phyloP scores from a whole-genome alignment of 2,329 filamentous ascomycete genomes.

The Ceratocystis smalleyi region DNA sequence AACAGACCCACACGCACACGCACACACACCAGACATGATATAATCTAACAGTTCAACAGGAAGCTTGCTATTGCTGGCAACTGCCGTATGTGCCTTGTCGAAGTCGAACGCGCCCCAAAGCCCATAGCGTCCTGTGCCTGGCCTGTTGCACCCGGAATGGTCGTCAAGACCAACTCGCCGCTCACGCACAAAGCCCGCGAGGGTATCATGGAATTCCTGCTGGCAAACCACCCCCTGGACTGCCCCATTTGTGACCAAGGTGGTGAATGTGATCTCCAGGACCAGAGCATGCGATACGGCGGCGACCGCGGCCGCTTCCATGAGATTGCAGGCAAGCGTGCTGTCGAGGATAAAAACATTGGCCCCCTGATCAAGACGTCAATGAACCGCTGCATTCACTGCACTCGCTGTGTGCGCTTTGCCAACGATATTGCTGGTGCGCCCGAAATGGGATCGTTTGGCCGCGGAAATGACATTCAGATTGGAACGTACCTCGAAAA shows the following conservation, averaged over 20 bases:
- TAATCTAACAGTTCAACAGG: constrained; percentile 30
- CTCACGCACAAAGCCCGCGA: constrained; percentile 94
- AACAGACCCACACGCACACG: no score
- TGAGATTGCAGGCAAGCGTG: constrained; percentile 88
- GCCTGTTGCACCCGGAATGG: constrained; percentile 97
- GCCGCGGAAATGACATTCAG: constrained; percentile 92
- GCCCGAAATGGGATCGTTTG: constrained; percentile 83
- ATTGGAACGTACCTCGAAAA: constrained; percentile 96
- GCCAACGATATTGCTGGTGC: constrained; percentile 94
- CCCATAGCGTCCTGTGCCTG: constrained; percentile 96
- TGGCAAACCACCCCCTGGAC: constrained; percentile 91
- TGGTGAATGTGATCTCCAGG: constrained; percentile 96
- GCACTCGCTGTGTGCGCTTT: constrained; percentile 93
- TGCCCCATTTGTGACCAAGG: constrained; percentile 98
- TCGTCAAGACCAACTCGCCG: constrained; percentile 95
- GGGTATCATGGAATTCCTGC: constrained; percentile 96
- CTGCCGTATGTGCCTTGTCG: constrained; percentile 98
- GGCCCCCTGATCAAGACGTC: constrained; percentile 96
- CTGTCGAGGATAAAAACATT: constrained; percentile 98
- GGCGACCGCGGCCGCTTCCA: constrained; percentile 93
- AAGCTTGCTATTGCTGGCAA: constrained; percentile 99
- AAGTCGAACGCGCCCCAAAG: constrained; percentile 92
- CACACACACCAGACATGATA: neutral
- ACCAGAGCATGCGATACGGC: constrained; percentile 98
- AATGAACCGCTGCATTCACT: constrained; percentile 99